Evolutionary conservation across 257 asterid genomes (phyloP).

Genomic region (Schizonepeta tenuifolia): DNA sequence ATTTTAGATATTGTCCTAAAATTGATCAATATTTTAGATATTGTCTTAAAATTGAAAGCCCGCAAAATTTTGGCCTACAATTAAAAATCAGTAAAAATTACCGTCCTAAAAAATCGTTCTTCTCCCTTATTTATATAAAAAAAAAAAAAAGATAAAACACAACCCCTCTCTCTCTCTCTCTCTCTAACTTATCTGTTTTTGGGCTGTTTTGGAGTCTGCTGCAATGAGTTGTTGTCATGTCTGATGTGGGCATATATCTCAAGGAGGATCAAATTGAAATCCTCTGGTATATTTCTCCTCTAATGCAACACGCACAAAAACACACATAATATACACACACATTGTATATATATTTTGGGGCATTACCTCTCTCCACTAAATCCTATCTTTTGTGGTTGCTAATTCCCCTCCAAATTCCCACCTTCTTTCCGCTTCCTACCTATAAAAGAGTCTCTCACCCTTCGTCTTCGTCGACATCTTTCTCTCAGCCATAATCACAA

Average conservation of each 20-base stretch:
- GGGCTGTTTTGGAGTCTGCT: background rate
- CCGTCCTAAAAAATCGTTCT: too few relatives aligned
- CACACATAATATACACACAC: background rate
- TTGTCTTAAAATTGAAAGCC: too few relatives aligned
- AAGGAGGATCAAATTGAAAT: conserved; percentile 36
- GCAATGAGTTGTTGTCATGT: conserved; percentile 21
- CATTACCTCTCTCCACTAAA: conserved; percentile 38
- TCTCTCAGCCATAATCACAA: conserved; percentile 35
- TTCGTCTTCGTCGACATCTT: conserved; percentile 4
- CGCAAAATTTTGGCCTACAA: too few relatives aligned
- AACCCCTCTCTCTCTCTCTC: too few relatives aligned
- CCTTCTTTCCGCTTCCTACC: conserved; percentile 12
- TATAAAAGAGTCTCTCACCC: background rate
- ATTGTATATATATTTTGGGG: background rate
- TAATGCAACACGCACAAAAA: background rate
- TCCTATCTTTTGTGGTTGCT: conserved; percentile 61
- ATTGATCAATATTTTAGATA: too few relatives aligned
- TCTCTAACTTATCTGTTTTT: background rate
- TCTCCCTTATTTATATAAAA: too few relatives aligned
- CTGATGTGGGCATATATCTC: conserved; percentile 29
- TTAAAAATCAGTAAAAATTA: too few relatives aligned
- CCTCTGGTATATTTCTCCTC: conserved; percentile 42
- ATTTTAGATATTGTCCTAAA: too few relatives aligned
- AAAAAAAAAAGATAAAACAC: too few relatives aligned
- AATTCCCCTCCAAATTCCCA: conserved; percentile 46